Conservation (phyloP, 805 yeast species). For the Yamadazyma insecticola region DNA sequence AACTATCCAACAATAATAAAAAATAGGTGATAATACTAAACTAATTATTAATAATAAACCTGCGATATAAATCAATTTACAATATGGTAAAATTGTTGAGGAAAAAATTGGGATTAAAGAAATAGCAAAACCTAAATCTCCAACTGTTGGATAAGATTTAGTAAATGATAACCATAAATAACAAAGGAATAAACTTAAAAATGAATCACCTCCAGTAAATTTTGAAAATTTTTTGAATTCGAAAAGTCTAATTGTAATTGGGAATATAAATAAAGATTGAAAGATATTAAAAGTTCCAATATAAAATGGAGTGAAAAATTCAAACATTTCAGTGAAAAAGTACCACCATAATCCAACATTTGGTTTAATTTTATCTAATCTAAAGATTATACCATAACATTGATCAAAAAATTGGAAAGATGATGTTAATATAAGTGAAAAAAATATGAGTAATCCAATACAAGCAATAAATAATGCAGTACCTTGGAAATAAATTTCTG, state of each 20-base stretch:
- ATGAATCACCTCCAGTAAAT: constrained; percentile 44
- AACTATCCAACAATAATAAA: constrained; percentile 91
- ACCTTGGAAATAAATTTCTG: constrained; percentile 15
- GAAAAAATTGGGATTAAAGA: constrained; percentile 40
- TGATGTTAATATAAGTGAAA: constrained; percentile 21
- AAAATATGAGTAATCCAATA: constrained; percentile 18
- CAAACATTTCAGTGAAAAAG: constrained; percentile 92
- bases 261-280: constrained; percentile 60
- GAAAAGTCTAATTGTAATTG: constrained; percentile 66
- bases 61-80: constrained; percentile 42
- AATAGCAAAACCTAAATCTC: constrained; percentile 57
- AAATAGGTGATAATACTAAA: constrained; percentile 74
- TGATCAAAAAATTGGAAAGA: constrained; percentile 23
- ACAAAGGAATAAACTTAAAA: constrained; percentile 47
- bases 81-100: constrained; percentile 41
- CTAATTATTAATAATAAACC: constrained; percentile 48
- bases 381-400: constrained; percentile 52
- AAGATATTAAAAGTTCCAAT: constrained; percentile 78
- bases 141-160: constrained; percentile 81
- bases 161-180: constrained; percentile 52
- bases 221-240: constrained; percentile 19
- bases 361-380: constrained; percentile 72
- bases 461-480: constrained; percentile 14
- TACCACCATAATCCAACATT: constrained; percentile 99
- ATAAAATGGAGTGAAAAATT: constrained; percentile 79